Evolutionary conservation across 2,329 filamentous ascomycete species (phyloP).

Genomic region (Pseudogymnoascus sp.): DNA sequence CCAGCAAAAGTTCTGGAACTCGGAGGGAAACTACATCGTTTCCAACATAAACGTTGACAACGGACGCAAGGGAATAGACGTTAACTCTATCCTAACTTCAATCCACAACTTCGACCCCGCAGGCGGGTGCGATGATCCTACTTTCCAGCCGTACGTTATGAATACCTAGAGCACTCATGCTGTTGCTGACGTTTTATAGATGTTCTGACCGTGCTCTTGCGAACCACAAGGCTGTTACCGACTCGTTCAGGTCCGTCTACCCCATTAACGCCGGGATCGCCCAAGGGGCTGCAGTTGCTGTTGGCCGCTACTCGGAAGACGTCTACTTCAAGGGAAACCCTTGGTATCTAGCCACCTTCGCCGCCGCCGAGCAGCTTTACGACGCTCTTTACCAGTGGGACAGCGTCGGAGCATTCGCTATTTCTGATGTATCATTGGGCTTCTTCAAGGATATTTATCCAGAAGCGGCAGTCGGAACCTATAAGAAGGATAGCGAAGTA

Average conservation of each 20-base stretch:
- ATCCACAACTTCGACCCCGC: constrained; percentile 66
- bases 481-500: constrained; percentile 50
- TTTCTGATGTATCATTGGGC: constrained; percentile 56
- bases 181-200: constrained; percentile 15
- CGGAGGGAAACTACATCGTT: constrained; percentile 50
- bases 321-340: constrained; percentile 72
- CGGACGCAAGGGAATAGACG: constrained; percentile 61
- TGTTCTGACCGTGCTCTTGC: constrained; percentile 49
- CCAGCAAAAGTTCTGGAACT: constrained; percentile 65
- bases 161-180: neutral
- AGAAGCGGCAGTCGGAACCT: constrained; percentile 54
- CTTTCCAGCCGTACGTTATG: constrained; percentile 62
- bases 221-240: constrained; percentile 68
- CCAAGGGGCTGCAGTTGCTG: constrained; percentile 50
- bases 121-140: constrained; percentile 57
- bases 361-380: constrained; percentile 74
- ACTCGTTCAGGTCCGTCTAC: constrained; percentile 68
- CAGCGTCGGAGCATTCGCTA: constrained; percentile 51
- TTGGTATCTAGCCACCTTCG: constrained; percentile 71
- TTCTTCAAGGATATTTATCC: constrained; percentile 66
- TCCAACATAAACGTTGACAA: constrained; percentile 62
- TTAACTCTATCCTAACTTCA: constrained; percentile 59
- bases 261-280: constrained; percentile 59
- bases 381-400: constrained; percentile 69
- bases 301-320: constrained; percentile 67